Base-by-base conservation (phyloP, 2,329 filamentous ascomycete genomes). In the Sporothrix brasiliensis region DNA sequence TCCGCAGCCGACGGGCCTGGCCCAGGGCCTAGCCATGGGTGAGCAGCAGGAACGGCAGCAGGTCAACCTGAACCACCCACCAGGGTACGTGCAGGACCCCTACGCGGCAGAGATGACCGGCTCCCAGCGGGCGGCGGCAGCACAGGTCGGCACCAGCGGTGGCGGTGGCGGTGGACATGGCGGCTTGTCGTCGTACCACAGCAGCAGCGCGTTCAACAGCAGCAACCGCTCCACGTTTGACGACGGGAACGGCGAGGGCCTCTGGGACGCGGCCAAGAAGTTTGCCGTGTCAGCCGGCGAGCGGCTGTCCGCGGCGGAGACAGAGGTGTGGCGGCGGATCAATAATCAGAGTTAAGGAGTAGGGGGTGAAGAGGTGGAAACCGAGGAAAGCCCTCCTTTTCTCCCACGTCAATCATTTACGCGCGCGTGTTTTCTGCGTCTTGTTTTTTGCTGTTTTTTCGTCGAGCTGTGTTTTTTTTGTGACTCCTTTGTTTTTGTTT, bases 241-340 rank as follows among this genome's bases (percentile, higher is more conserved):
- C 41, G 75, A 74, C 19, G 82, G 81, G 19, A 83, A 81, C 19
- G 82, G 81, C 3, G 82, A 84, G n/a, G 77, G 79, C 30, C 79
- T 88, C 6, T 88, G 86, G 85, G 82, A 81, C 69, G 79, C 83
- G 61, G 86, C 86, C 13, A 87, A 85, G 81, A 88, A 86, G 77
- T 84, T 85, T 81, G 86, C 85, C 60, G 80, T 82, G 71, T 83
- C 82, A 47, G 87, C 87, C 7, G 87, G 87, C 67, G 84, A 84
- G 72, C 86, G 83, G 76, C 78, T 90, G 39, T 85, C 83, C 10
- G 85, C 83, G 16, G 87, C 86, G 16, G 88, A 90, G 80, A 81
- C 80, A 67, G 86, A 89, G 78, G 83, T 90, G 30, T 90, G 88
- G 88, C 85, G 84, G 78, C 84, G 83, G 76, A 87, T 89, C 76